These are phyloP conservation scores for Epichloe festucae DNA, from an alignment of 2,329 filamentous ascomycete species.

Conservation along the genomic window DNA sequence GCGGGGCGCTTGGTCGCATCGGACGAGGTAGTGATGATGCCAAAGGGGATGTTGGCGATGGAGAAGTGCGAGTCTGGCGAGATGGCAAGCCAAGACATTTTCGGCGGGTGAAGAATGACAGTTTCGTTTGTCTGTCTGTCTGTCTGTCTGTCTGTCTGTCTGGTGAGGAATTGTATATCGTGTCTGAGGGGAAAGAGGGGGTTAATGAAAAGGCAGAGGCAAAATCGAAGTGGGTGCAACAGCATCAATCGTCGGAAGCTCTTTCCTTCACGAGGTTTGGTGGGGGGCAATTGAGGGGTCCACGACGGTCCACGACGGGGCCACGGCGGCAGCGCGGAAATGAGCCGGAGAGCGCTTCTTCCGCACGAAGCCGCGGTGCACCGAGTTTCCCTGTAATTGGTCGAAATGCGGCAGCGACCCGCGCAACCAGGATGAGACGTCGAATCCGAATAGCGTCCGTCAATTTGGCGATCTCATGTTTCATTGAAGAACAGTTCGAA, in stretches of 20 bases:
- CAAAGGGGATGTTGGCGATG: conserved; percentile 70
- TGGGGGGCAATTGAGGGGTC: not conserved
- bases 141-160: too few species aligned
- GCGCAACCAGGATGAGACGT: too few species aligned
- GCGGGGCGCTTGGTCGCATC: conserved; percentile 48
- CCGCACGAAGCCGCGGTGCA: not conserved
- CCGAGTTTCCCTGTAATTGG: too few species aligned
- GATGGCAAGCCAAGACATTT: conserved; percentile 16
- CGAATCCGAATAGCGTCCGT: too few species aligned
- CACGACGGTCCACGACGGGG: not conserved
- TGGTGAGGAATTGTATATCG: too few species aligned
- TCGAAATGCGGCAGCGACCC: too few species aligned
- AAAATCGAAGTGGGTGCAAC: not conserved
- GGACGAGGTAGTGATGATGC: conserved; percentile 56
- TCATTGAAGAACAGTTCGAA: too few species aligned
- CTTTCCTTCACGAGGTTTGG: not conserved
- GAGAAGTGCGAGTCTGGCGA: conserved; percentile 40
- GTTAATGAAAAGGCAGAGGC: too few species aligned
- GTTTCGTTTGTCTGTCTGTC: too few species aligned
- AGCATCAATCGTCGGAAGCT: not conserved
- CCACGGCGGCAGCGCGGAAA: not conserved
- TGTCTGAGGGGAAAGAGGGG: too few species aligned
- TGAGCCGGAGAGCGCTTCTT: not conserved
- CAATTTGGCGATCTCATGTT: too few species aligned
- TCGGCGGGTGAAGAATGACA: not conserved